Conservation (phyloP, 2,329 filamentous ascomycete species). For the Tolypocladium paradoxum region DNA sequence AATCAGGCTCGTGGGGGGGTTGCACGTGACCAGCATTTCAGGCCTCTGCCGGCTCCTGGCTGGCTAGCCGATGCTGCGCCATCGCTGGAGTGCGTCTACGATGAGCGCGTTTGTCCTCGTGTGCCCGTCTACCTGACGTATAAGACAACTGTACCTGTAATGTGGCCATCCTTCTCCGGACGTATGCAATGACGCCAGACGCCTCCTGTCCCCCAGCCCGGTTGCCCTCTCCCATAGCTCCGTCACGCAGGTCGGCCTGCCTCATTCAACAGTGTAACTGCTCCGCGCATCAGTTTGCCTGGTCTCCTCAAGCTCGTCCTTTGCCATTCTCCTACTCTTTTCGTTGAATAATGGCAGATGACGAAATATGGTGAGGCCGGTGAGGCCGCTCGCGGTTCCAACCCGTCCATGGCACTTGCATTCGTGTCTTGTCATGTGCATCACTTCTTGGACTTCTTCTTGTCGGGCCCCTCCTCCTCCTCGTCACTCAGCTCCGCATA, state of each 20-base stretch:
- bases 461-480: constrained; percentile 61
- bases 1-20: constrained; percentile 6
- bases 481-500: constrained; percentile 86
- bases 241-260: background rate
- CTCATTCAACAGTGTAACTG: background rate
- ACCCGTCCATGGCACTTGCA: background rate
- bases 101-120: background rate
- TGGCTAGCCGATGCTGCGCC: background rate
- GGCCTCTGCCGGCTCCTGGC: background rate
- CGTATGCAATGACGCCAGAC: background rate
- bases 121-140: background rate
- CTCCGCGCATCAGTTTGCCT: background rate
- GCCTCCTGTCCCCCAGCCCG: background rate
- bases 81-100: background rate
- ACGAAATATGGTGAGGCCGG: background rate
- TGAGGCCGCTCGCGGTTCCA: background rate
- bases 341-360: background rate
- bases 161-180: background rate
- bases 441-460: constrained; percentile 49
- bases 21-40: background rate
- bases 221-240: background rate
- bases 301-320: background rate
- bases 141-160: background rate
- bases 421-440: background rate
- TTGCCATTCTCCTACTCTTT: background rate